A percentile compares a stretch with the other conserved stretches of the same genome.
Conservation (phyloP, 2,329 filamentous ascomycete genomes). For the Aspergillus fischeri region DNA sequence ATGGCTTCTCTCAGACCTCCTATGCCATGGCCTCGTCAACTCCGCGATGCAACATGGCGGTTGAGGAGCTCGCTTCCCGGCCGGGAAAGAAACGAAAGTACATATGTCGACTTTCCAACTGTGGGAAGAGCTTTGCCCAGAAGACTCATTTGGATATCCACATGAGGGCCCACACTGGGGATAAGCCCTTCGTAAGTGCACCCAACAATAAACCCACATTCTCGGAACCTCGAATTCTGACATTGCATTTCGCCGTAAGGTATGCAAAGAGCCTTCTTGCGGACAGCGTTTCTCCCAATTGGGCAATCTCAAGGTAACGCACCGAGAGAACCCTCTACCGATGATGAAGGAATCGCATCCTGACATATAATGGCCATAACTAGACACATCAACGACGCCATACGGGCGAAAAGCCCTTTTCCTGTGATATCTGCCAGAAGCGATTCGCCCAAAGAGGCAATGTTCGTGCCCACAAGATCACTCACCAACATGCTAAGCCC, state of each 20-base stretch:
- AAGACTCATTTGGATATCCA: constrained; percentile 94
- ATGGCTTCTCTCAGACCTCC: constrained; percentile 17
- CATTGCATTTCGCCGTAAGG: constrained; percentile 32
- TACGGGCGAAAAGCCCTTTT: constrained; percentile 80
- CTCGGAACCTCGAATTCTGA: constrained; percentile 1
- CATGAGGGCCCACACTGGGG: constrained; percentile 78
- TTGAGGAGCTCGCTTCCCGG: constrained; percentile 33
- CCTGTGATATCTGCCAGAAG: constrained; percentile 75
- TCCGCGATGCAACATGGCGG: constrained; percentile 20
- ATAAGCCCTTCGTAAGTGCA: constrained; percentile 79
- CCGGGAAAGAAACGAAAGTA: constrained; percentile 58
- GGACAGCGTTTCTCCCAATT: constrained; percentile 80
- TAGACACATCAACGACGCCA: constrained; percentile 84
- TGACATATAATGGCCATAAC: not conserved
- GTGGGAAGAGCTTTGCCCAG: constrained; percentile 79
- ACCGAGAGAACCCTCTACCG: not conserved
- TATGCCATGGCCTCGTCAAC: constrained; percentile 21
- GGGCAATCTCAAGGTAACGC: constrained; percentile 75
- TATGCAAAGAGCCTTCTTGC: constrained; percentile 69
- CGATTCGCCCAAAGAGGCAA: constrained; percentile 82
- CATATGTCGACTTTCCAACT: constrained; percentile 68
- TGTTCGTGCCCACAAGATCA: constrained; percentile 75
- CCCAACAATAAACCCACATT: not conserved
- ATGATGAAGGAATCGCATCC: not conserved
- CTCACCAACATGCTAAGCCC: constrained; percentile 71